These are phyloP conservation scores for Malassezia sp. DNA, from an alignment of 1,284 basidiomycete species.

Conservation along the genomic window DNA sequence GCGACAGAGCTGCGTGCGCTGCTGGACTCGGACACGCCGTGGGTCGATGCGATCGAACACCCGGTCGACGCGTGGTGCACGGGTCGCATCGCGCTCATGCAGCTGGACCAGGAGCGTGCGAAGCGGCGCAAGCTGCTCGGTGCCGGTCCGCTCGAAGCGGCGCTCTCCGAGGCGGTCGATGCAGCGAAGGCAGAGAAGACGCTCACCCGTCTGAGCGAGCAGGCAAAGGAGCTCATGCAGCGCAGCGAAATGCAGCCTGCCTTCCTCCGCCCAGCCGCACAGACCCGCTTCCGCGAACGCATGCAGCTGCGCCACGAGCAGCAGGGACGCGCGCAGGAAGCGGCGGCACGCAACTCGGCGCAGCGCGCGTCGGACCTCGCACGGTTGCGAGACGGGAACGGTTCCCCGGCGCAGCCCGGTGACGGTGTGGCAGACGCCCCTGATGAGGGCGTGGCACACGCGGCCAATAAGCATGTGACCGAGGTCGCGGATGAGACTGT, in stretches of 20 bases:
- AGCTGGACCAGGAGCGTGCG: conserved; percentile 31
- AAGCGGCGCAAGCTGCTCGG: conserved; percentile 29
- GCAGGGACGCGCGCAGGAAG: conserved; percentile 11
- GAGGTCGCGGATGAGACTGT: neutral
- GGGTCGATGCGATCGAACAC: conserved; percentile 31
- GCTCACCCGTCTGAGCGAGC: conserved; percentile 18
- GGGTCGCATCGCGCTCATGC: conserved; percentile 27
- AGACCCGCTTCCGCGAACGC: conserved; percentile 26
- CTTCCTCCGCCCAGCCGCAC: conserved; percentile 27
- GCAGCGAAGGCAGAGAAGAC: conserved; percentile 17
- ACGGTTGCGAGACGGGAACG: too few relatives aligned
- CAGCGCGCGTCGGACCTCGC: conserved; percentile 32
- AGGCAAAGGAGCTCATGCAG: conserved; percentile 29
- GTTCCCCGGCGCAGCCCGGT: neutral
- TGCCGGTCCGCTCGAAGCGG: neutral
- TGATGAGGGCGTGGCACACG: neutral
- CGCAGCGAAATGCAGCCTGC: conserved; percentile 30
- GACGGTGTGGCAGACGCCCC: neutral
- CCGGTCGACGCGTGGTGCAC: conserved; percentile 30
- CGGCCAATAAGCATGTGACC: neutral
- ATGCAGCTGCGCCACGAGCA: conserved; percentile 24
- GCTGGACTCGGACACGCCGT: conserved; percentile 18
- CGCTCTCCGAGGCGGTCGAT: conserved; percentile 13
- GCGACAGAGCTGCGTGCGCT: conserved; percentile 15
- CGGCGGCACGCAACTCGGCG: conserved; percentile 49